Evolutionary conservation across 2,329 filamentous ascomycete genomes (phyloP).

Genomic region (Rutstroemia sydowiana): DNA sequence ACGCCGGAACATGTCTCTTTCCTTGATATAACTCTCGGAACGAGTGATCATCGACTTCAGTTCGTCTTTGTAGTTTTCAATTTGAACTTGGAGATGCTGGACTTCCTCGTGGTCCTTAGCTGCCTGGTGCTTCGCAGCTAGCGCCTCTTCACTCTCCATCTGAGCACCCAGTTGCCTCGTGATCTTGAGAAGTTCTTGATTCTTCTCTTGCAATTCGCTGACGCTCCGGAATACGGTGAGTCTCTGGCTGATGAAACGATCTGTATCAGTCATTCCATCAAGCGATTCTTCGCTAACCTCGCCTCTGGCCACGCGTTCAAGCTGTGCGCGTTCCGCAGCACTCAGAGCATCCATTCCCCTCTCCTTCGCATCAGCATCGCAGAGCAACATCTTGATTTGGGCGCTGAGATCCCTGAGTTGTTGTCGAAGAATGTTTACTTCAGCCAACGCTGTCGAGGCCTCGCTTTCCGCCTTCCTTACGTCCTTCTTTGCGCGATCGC

Average conservation of each 20-base stretch:
- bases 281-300: slow-evolving; percentile 64
- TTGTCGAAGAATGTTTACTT: slow-evolving; percentile 72
- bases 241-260: slow-evolving; percentile 81
- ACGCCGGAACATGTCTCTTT: slow-evolving; percentile 95
- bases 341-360: slow-evolving; percentile 67
- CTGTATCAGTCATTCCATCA: slow-evolving; percentile 74
- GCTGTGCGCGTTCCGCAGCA: slow-evolving; percentile 63
- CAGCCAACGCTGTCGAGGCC: slow-evolving; percentile 54
- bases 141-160: slow-evolving; percentile 85
- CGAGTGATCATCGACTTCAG: slow-evolving; percentile 73
- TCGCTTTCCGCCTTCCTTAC: slow-evolving; percentile 72
- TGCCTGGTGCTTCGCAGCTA: slow-evolving; percentile 55
- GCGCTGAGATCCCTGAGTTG: slow-evolving; percentile 84
- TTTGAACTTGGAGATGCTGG: slow-evolving; percentile 62
- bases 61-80: slow-evolving; percentile 77
- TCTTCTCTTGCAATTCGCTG: slow-evolving; percentile 78
- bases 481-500: slow-evolving; percentile 71
- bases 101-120: slow-evolving; percentile 63
- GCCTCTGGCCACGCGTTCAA: slow-evolving; percentile 71
- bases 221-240: slow-evolving; percentile 87
- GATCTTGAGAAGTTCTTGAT: slow-evolving; percentile 73
- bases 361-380: slow-evolving; percentile 77
- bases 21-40: slow-evolving; percentile 87
- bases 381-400: slow-evolving; percentile 83
- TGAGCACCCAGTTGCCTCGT: slow-evolving; percentile 78